Evolutionary conservation across 2,329 filamentous ascomycete species (phyloP), one percentile per base, ranked within the genome.

Genomic region (Fusarium subtropicale): DNA sequence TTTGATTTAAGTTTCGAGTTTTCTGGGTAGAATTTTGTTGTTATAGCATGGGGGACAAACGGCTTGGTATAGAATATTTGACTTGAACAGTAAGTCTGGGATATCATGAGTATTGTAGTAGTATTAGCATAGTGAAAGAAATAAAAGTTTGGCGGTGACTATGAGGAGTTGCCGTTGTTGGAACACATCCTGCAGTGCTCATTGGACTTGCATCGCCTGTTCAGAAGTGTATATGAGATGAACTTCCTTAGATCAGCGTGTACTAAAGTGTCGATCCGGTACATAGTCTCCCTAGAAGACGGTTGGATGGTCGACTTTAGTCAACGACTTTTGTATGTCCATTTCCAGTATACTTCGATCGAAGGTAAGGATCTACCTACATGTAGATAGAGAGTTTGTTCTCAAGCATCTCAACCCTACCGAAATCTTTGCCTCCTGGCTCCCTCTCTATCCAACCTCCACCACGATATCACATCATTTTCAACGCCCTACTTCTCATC

Each of bases 1-100:
- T 79, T 76, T 92, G 70, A 77, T 91, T 71, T 91, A 80, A 31
- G 74, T 61, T 20, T 55, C 5, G 16, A 36, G 44, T 16, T 28
- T 55, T 56, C n/a, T 44, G 34, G 12, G 31, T 52, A 26, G 13
- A 20, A 18, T 31, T 28, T 51, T 59, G 41, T 30, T 31, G n/a
- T 33, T 41, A 42, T 48, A 60, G 28, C 42, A 31, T 64, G 20
- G 47, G 48, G 56, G 56, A 30, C 13, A 53, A 38, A 56, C 12
- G 31, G 38, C 13, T 42, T 31, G 36, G 16, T 36, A 62, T 57
- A 63, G 51, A 62, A 33, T 12, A 34, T 62, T 53, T 63, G 56
- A 16, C 26, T 63, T 57, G 42, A 36, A 38, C 48, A 52, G 34
- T 30, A 18, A 28, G 34, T 41, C 33, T 36, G 39, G 31, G 11